A percentile compares a stretch with the other conserved stretches of the same genome.
Evolutionary conservation across 140 eudicot species (phyloP).

Genomic region (Bidens hawaiensis): DNA sequence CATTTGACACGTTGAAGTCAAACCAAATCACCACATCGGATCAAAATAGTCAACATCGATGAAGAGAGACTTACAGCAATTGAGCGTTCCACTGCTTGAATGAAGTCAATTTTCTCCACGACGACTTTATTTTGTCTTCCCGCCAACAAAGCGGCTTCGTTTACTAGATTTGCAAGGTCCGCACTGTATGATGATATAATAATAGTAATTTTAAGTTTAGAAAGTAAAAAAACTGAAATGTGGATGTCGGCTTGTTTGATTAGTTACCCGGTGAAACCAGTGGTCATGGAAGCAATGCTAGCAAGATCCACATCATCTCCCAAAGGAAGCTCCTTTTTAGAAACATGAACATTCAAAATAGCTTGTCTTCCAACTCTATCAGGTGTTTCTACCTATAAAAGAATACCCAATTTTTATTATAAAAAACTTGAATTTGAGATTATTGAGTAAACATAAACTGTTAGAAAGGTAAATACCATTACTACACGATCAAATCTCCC

Average conservation of each 20-base stretch:
- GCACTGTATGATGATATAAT: constrained; percentile 93
- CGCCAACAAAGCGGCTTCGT: constrained; percentile 98
- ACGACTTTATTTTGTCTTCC: constrained; percentile 66
- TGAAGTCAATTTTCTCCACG: constrained; percentile 78
- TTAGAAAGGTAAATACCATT: constrained; percentile 34
- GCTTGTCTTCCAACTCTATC: constrained; percentile 89
- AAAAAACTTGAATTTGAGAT: not conserved
- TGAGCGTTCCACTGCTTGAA: constrained; percentile 92
- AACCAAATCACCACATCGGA: not conserved
- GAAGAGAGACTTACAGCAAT: constrained; percentile 61
- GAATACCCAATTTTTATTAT: constrained; percentile 14
- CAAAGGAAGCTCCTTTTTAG: constrained; percentile 87
- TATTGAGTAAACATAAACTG: not conserved
- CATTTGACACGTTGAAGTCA: too few relatives aligned
- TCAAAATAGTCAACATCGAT: not conserved
- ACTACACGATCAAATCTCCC: constrained; percentile 99
- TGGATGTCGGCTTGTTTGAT: not conserved
- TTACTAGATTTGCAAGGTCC: constrained; percentile 95
- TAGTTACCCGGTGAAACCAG: constrained; percentile 95
- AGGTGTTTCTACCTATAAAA: constrained; percentile 97
- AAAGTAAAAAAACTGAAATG: not conserved
- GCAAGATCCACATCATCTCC: constrained; percentile 70
- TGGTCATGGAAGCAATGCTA: constrained; percentile 86
- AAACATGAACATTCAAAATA: constrained; percentile 75
- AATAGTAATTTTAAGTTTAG: too few relatives aligned